Conservation (phyloP, 2,329 filamentous ascomycete species). For the Cordyceps farinosa region DNA sequence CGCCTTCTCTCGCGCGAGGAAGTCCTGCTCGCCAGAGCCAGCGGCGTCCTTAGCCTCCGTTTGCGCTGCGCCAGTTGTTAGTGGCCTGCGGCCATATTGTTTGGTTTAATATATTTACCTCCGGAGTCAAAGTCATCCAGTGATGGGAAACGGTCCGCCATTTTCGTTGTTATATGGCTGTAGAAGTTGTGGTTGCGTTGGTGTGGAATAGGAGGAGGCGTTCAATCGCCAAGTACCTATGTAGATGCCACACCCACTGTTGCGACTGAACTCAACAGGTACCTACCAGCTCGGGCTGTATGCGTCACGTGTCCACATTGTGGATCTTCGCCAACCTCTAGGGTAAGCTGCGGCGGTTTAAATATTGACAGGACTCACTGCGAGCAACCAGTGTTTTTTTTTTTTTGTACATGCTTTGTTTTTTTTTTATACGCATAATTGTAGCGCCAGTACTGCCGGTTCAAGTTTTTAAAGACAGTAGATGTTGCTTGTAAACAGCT, state of each 20-base stretch:
- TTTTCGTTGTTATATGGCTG: slow-evolving; percentile 34
- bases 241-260: background rate
- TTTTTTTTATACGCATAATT: background rate
- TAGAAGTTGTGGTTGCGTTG: background rate
- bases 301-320: slow-evolving; percentile 11
- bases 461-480: too few species aligned
- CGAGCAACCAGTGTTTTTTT: too few species aligned
- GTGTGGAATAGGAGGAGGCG: slow-evolving; percentile 3
- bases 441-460: background rate
- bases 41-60: slow-evolving; percentile 56
- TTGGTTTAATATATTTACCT: slow-evolving; percentile 40
- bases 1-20: slow-evolving; percentile 87
- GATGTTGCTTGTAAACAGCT: too few species aligned
- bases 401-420: too few species aligned
- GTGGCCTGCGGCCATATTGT: background rate
- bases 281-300: background rate
- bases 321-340: background rate
- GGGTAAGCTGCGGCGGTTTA: background rate
- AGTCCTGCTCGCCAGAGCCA: slow-evolving; percentile 65
- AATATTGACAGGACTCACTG: background rate
- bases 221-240: background rate
- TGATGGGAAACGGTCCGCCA: slow-evolving; percentile 78
- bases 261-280: background rate
- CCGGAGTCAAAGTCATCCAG: slow-evolving; percentile 72
- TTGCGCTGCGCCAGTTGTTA: slow-evolving; percentile 50